Percentiles rank a stretch among this genome's conserved stretches.
phyloP scores from a whole-genome alignment of 202 grass and related monocot genomes.

The Dendrocalamus latiflorus region DNA sequence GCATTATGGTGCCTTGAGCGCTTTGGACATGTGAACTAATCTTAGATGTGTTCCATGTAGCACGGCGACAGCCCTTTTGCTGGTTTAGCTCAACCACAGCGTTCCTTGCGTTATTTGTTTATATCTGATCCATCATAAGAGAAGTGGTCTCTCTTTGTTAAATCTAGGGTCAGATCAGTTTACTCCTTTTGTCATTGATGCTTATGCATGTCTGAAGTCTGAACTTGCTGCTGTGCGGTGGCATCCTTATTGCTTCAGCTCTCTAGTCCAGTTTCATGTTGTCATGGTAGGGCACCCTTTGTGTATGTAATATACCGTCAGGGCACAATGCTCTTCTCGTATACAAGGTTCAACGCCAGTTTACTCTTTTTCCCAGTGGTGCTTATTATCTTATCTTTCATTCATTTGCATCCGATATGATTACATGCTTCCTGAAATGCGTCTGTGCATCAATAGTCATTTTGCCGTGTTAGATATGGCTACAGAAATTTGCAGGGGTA shows the following conservation, averaged over 20 bases:
- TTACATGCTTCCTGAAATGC: background rate
- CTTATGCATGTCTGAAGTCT: background rate
- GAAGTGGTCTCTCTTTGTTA: too few species aligned
- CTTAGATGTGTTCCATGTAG: background rate
- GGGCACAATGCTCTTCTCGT: background rate
- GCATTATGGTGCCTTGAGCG: constrained; percentile 65
- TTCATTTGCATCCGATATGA: too few species aligned
- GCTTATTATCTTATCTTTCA: background rate
- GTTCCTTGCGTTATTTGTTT: background rate
- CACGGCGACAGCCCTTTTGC: background rate
- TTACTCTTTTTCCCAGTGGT: background rate
- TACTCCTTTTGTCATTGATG: background rate
- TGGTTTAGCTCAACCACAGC: background rate
- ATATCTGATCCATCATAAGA: background rate
- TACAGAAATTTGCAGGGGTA: background rate
- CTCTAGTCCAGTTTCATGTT: background rate
- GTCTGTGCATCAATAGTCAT: background rate
- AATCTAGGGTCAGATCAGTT: background rate
- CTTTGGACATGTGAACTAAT: constrained; percentile 19
- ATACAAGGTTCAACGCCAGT: background rate
- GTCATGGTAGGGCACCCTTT: too few species aligned
- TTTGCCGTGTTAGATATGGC: background rate
- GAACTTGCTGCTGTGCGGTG: background rate
- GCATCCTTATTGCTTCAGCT: background rate
- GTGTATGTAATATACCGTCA: too few species aligned